These are phyloP conservation scores for Bruguiera sexangula DNA, from an alignment of 345 rosid genomes.

Conservation along the genomic window DNA sequence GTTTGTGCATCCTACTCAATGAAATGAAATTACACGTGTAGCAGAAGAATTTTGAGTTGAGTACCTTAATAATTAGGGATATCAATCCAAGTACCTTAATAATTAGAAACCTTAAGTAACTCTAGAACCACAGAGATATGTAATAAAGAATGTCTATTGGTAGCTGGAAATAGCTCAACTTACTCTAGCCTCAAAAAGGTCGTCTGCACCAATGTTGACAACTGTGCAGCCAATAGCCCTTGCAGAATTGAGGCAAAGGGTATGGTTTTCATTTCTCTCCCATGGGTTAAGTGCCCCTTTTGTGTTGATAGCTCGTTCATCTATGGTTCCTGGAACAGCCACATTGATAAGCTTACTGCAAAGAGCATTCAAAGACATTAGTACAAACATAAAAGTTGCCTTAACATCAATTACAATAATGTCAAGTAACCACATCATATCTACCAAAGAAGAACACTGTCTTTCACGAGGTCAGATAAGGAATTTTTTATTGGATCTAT, in stretches of 20 bases:
- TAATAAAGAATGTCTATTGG: constrained; percentile 2
- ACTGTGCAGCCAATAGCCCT: constrained; percentile 99
- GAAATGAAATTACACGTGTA: neutral
- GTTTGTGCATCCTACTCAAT: neutral
- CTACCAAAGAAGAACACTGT: constrained; percentile 96
- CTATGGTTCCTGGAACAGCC: constrained; percentile 97
- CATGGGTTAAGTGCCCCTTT: constrained; percentile 79
- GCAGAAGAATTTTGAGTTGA: constrained; percentile 11
- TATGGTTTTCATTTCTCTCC: constrained; percentile 99
- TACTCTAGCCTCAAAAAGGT: constrained; percentile 92
- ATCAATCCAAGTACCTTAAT: constrained; percentile 71
- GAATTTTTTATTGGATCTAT: constrained; percentile 73
- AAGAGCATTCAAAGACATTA: constrained; percentile 20
- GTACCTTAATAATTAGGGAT: constrained; percentile 95
- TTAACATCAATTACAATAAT: neutral
- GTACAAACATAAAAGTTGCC: constrained; percentile 10
- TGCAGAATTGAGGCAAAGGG: constrained; percentile 95
- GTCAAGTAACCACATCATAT: neutral
- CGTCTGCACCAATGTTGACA: constrained; percentile 93
- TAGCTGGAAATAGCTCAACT: constrained; percentile 24
- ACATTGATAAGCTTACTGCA: constrained; percentile 96
- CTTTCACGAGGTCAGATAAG: constrained; percentile 79
- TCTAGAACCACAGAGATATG: constrained; percentile 14
- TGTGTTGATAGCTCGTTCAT: constrained; percentile 96
- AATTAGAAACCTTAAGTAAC: constrained; percentile 15